A percentile compares a stretch with the other conserved stretches of the same genome.
phyloP scores from a whole-genome alignment of 2,329 filamentous ascomycete species.

The Beauveria sp. region DNA sequence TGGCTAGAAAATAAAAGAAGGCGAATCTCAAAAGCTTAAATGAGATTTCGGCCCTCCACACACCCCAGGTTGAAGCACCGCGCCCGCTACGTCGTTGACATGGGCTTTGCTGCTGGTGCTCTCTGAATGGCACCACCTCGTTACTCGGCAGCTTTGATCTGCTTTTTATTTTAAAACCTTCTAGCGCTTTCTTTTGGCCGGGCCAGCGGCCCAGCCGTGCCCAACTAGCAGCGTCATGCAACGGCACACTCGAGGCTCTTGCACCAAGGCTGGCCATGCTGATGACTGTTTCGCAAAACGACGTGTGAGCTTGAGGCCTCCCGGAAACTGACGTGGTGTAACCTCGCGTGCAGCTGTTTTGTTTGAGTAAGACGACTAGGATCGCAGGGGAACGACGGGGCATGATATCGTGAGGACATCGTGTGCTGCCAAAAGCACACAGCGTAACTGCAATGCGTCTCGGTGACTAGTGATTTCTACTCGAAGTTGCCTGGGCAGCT shows the following conservation, averaged over 20 bases:
- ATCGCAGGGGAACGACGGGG: neutral
- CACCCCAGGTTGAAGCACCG: neutral
- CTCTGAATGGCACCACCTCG: neutral
- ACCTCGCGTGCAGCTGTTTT: neutral
- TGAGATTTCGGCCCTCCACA: neutral
- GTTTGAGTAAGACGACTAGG: neutral
- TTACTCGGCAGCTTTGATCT: neutral
- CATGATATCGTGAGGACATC: neutral
- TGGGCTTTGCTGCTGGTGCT: neutral
- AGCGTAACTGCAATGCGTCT: neutral
- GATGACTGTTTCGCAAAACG: neutral
- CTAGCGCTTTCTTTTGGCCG: no score
- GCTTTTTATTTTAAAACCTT: neutral
- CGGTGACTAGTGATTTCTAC: neutral
- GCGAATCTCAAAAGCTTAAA: neutral
- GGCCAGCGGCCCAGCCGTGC: no score
- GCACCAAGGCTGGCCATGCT: neutral
- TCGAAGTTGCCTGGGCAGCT: neutral
- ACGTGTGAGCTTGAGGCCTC: neutral
- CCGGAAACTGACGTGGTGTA: neutral
- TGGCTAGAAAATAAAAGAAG: neutral
- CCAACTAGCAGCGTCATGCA: neutral
- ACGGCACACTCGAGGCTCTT: neutral
- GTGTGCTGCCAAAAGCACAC: neutral
- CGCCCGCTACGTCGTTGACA: neutral